These are phyloP conservation scores for Phytophthora ramorum DNA, from an alignment of 352 stramenopile species.

Conservation along the genomic window DNA sequence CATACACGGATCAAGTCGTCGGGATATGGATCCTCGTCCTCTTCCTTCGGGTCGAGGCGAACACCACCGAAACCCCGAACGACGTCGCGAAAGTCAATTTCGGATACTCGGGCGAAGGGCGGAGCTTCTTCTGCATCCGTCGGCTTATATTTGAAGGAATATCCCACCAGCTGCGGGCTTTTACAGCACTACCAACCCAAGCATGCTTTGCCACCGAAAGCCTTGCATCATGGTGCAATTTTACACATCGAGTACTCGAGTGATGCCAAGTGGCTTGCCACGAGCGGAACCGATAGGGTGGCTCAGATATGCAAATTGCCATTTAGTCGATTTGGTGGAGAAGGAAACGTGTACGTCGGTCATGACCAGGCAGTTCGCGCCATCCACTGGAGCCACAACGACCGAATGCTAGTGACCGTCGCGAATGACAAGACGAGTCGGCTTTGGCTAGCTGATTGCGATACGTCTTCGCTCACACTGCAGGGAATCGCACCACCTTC, in stretches of 20 bases:
- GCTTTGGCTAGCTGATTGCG: slow-evolving; percentile 70
- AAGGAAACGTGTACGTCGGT: slow-evolving; percentile 72
- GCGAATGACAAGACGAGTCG: slow-evolving; percentile 74
- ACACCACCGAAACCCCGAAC: slow-evolving; percentile 27
- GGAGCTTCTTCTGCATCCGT: slow-evolving; percentile 38
- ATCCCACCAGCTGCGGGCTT: slow-evolving; percentile 63
- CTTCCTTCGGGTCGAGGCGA: slow-evolving; percentile 33
- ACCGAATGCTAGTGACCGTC: slow-evolving; percentile 71
- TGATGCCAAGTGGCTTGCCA: slow-evolving; percentile 80
- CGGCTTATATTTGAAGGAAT: slow-evolving; percentile 68
- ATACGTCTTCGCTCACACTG: slow-evolving; percentile 66
- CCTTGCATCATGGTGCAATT: slow-evolving; percentile 74
- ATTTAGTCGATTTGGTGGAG: slow-evolving; percentile 71
- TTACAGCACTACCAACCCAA: slow-evolving; percentile 70
- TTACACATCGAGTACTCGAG: slow-evolving; percentile 78
- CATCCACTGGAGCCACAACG: slow-evolving; percentile 83
- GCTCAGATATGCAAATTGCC: slow-evolving; percentile 73
- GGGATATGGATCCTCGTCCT: slow-evolving; percentile 62
- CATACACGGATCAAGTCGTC: slow-evolving; percentile 83
- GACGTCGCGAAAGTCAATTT: slow-evolving; percentile 8
- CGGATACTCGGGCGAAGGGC: slow-evolving; percentile 16
- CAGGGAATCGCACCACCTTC: slow-evolving; percentile 47
- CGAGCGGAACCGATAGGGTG: slow-evolving; percentile 66
- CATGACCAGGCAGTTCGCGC: slow-evolving; percentile 69
- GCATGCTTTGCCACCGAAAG: slow-evolving; percentile 54